Conservation (phyloP, 2,329 filamentous ascomycete genomes). For the Mollisia scopiformis region DNA sequence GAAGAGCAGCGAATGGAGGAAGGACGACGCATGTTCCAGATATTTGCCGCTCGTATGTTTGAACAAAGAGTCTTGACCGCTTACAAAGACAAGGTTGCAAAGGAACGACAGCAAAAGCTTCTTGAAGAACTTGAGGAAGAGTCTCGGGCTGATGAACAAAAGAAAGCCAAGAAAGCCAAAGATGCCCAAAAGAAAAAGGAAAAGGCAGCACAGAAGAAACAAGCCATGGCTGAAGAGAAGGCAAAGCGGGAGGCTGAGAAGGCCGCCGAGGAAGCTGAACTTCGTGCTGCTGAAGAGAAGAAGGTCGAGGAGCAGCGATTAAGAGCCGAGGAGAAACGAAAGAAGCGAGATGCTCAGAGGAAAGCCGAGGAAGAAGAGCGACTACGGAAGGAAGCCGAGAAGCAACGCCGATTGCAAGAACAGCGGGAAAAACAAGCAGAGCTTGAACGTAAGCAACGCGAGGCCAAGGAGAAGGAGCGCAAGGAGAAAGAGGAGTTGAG, state of each 20-base stretch:
- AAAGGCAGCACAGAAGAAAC: conserved; percentile 87
- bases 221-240: conserved; percentile 87
- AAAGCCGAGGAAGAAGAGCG: conserved; percentile 91
- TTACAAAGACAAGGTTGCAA: conserved; percentile 96
- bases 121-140: conserved; percentile 92
- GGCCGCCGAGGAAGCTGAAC: conserved; percentile 81
- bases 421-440: conserved; percentile 86
- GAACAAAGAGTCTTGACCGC: conserved; percentile 94
- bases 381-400: conserved; percentile 82
- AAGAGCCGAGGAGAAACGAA: conserved; percentile 87
- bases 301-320: conserved; percentile 78
- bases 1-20: conserved; percentile 99
- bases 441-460: conserved; percentile 79
- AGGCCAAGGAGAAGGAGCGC: conserved; percentile 80
- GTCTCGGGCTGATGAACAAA: conserved; percentile 71
- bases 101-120: conserved; percentile 87
- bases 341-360: conserved; percentile 87
- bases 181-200: conserved; percentile 96
- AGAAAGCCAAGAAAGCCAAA: conserved; percentile 89
- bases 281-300: conserved; percentile 75
- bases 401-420: conserved; percentile 76
- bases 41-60: conserved; percentile 99
- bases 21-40: conserved; percentile 97
- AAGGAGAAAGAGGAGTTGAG: conserved; percentile 83
- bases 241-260: conserved; percentile 86